phyloP scores from a whole-genome alignment of 2,329 filamentous ascomycete species.

The Colletotrichum coccodes region DNA sequence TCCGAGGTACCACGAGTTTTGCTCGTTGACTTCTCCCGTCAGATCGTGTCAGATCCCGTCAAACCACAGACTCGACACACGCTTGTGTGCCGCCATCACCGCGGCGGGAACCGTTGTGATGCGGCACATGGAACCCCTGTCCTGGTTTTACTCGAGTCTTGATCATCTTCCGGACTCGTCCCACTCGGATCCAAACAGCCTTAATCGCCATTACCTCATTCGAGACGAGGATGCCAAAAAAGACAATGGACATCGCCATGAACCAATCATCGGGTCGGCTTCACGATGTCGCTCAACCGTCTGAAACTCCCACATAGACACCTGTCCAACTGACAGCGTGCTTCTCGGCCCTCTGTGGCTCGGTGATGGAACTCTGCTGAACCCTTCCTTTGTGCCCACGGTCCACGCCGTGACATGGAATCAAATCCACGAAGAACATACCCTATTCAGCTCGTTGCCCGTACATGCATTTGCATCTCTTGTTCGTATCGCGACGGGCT shows the following conservation, averaged over 20 bases:
- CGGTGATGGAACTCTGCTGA: not conserved
- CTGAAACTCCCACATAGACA: slow-evolving; percentile 23
- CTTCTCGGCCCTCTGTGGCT: not conserved
- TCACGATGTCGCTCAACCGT: slow-evolving; percentile 17
- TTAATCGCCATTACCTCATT: slow-evolving; percentile 8
- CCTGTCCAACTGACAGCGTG: not conserved
- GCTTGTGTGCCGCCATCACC: not conserved
- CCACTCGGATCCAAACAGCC: not conserved
- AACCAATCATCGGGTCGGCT: slow-evolving; percentile 6
- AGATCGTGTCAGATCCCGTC: slow-evolving; percentile 14
- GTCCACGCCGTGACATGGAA: not conserved
- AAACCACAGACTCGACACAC: not conserved
- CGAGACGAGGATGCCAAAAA: not conserved
- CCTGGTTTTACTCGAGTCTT: not conserved
- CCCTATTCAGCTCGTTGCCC: slow-evolving; percentile 4
- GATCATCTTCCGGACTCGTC: not conserved
- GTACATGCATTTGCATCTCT: not conserved
- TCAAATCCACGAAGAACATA: not conserved
- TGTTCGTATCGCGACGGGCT: not conserved
- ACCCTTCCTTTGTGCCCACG: not conserved
- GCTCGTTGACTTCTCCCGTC: not conserved
- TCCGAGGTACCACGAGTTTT: not conserved
- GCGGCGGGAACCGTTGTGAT: not conserved
- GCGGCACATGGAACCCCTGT: slow-evolving; percentile 4
- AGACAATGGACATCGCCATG: not conserved